Base-by-base conservation (phyloP, 768 basidiomycete genomes). In the Heimioporus sp. region DNA sequence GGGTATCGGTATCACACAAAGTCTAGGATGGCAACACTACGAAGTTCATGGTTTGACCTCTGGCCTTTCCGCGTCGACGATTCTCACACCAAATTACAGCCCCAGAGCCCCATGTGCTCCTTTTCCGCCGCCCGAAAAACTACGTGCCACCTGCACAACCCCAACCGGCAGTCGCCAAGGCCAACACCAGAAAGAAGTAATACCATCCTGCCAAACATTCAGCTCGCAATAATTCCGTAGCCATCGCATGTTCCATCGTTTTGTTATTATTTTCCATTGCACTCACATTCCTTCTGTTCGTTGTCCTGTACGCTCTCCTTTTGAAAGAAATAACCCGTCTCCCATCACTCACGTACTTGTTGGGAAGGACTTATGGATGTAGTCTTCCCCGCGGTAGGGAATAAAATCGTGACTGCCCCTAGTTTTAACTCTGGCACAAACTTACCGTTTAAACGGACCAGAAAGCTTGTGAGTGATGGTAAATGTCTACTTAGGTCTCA, bases 11-110 rank as follows among this genome's bases (percentile, higher is more conserved):
- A 96, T 98, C 56, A 90, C 88, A 38, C 96, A 99, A 72, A 94
- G 91, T 69, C 76, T 96, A 20, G 95, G 95, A 4, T 98, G 95
- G 94, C 90, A 92, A 65, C 94, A 97, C 62, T 98, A 95, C 63
- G 94, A 95, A 75, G 90, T 95, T n/a, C 95, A 98, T 63, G 90
- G 93, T 87, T 56, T 56, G 78, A 56, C 19, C 35, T n/a, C 16
- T 40, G 13, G 43, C 21, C 15, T 36, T 24, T 17, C 44, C 39
- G 24, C 47, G 21, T 40, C 49, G 17, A 39, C 21, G 15, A 45
- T 44, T 21, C 57, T 69, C 36, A 68, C 46, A 32, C 13, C 10
- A 17, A 31, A 41, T 44, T 49, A 32, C 59, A 93, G 92, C 90
- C 38, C 93, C 93, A 9, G 92, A 92, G 69, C 92, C 93, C 10